Evolutionary conservation across 2,329 filamentous ascomycete genomes (phyloP), one percentile per base, ranked within the genome.

Genomic region (Aspergillus unguis): DNA sequence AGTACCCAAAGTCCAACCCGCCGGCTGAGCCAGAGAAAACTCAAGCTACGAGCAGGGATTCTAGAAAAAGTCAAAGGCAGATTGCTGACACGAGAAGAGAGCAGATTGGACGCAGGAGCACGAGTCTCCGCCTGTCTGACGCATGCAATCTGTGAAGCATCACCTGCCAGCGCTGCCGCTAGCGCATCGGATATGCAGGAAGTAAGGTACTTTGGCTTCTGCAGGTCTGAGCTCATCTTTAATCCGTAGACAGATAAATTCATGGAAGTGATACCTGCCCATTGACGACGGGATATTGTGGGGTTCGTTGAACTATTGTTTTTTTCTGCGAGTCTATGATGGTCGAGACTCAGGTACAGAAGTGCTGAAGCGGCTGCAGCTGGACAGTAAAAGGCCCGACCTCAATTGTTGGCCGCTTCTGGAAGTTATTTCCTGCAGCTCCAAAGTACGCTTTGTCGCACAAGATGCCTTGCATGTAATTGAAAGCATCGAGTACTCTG

Each of bases 111-210:
- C 26, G 32, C 43, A 45, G 26, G 4, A 11, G 17, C 8, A 6
- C n/a, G 6, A 40, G 29, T 36, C 40, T 44, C 29, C 47, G 47
- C 40, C 29, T n/a, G 5, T 25, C 40, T 11, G 38, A 36, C 33
- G 47, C 40, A 49, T 49, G 47, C 47, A 36, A 37, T 17, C 17
- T 25, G 23, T 31, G 36, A 38, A 32, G 29, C 46, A 38, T 29
- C 25, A 10, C 23, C 25, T 37, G 38, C 47, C 40, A 40, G 44
- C 25, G 44, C 44, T 31, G 23, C 25, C 37, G 38, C 47, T 47
- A 40, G 44, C 25, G 44, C 44, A 40, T 31, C 25, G 46, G 37
- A 35, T 43, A 27, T 43, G 38, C 47, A 49, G 31, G 29, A 44
- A n/a, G 17, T 17, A 44, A 47, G 40, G 35, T 47, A 40, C 17